Conservation (phyloP, 225 moss, liverwort and hornwort genomes). For the Neckera pumila region DNA sequence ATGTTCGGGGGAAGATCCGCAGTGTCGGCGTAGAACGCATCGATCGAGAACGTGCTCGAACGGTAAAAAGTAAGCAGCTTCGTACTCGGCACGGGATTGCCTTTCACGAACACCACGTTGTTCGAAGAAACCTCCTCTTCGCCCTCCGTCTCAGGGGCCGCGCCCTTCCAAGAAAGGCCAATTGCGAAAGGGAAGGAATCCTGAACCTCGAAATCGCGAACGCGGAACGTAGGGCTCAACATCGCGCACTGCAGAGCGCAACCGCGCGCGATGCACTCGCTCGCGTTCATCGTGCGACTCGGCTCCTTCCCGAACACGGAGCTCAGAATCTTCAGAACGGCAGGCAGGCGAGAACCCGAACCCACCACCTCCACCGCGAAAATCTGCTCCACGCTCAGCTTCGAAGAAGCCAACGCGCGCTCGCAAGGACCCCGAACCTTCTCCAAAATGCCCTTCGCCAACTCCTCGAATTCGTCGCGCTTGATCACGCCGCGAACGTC, state of each 20-base stretch:
- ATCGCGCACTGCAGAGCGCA: constrained; percentile 89
- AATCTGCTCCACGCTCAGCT: constrained; percentile 53
- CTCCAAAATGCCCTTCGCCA: constrained; percentile 71
- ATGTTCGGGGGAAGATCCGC: constrained; percentile 59
- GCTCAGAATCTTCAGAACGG: constrained; percentile 72
- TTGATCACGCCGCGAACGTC: constrained; percentile 71
- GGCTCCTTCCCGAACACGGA: constrained; percentile 91
- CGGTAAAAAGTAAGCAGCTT: constrained; percentile 90
- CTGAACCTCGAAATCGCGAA: constrained; percentile 90
- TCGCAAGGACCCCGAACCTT: constrained; percentile 91
- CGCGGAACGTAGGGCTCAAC: constrained; percentile 77
- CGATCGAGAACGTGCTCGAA: constrained; percentile 78
- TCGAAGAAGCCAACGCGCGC: constrained; percentile 67
- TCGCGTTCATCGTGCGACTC: constrained; percentile 87
- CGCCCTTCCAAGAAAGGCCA: constrained; percentile 96
- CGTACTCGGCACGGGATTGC: constrained; percentile 79
- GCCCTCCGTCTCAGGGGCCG: constrained; percentile 84
- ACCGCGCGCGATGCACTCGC: constrained; percentile 83
- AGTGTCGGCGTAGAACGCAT: constrained; percentile 69
- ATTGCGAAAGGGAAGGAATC: constrained; percentile 93
- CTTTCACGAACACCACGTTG: constrained; percentile 91
- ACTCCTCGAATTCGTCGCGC: constrained; percentile 83
- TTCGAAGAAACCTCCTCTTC: constrained; percentile 90
- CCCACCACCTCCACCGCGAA: constrained; percentile 91
- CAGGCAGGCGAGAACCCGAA: constrained; percentile 92